Percentiles rank a stretch among this genome's conserved stretches.
These are phyloP conservation scores for Aureobasidium musti DNA, from an alignment of 2,329 filamentous ascomycete genomes.

Conservation along the genomic window DNA sequence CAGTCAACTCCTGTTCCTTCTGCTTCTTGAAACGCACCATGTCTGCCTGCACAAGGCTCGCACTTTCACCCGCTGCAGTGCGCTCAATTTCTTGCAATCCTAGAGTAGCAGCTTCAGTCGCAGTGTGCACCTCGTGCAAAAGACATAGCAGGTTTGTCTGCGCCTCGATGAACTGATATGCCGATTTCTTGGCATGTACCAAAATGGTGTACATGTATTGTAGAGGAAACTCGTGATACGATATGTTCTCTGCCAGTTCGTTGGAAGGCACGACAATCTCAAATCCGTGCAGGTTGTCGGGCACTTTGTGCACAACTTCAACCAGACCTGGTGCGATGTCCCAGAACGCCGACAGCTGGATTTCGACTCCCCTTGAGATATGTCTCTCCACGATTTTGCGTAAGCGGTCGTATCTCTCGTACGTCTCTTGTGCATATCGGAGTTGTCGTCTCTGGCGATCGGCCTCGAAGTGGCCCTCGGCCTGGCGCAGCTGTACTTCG, in stretches of 20 bases:
- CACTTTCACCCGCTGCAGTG: conserved; percentile 44
- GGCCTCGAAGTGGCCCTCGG: conserved; percentile 83
- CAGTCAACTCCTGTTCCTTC: conserved; percentile 72
- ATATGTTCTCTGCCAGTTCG: conserved; percentile 84
- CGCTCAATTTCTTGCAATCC: conserved; percentile 68
- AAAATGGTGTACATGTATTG: conserved; percentile 89
- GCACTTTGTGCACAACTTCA: conserved; percentile 77
- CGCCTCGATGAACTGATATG: conserved; percentile 94
- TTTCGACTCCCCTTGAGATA: conserved; percentile 82
- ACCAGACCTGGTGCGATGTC: conserved; percentile 87
- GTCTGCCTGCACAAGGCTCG: conserved; percentile 48
- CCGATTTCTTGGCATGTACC: conserved; percentile 84
- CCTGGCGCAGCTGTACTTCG: conserved; percentile 44
- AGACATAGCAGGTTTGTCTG: conserved; percentile 90
- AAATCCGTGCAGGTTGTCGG: conserved; percentile 57
- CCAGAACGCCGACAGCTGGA: conserved; percentile 94
- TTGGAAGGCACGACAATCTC: conserved; percentile 72
- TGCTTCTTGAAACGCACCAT: conserved; percentile 61
- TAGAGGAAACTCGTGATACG: conserved; percentile 76
- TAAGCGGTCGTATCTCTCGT: conserved; percentile 75
- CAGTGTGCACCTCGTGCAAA: conserved; percentile 84
- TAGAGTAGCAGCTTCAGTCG: conserved; percentile 68
- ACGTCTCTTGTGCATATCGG: conserved; percentile 68
- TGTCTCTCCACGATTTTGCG: conserved; percentile 78
- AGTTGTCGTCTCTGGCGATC: conserved; percentile 67